Evolutionary conservation across 371 early-diverging fungal species (phyloP), one percentile per base, ranked within the genome.

Genomic region (Actinomortierella wolfii): DNA sequence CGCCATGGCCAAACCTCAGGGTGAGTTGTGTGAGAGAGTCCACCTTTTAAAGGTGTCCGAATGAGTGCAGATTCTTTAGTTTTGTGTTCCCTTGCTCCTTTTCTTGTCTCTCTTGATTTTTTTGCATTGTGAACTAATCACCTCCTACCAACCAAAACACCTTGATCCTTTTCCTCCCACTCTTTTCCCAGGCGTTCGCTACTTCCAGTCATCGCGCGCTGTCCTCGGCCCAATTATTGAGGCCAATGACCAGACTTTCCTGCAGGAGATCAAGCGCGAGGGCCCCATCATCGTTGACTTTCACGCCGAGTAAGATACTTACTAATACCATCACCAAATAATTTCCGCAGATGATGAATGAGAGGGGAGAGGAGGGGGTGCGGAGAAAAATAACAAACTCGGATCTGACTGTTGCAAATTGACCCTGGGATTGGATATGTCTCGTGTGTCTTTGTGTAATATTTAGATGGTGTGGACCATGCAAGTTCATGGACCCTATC

Each of bases 211-310:
- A 45, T 58, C 62, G 20, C 40, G 66, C 8, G 40, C 50, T 23
- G 39, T 54, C 24, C 24, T 71, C n/a, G 66, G 73, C 18, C 53
- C 58, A 53, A 50, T 54, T 5, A 59, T 65, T 44, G 59, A 71
- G 39, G 73, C 73, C 18, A 66, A 54, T 3, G 73, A 71, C 23
- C 29, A 58, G 24, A 61, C 61, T 18, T 71, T 71, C 29, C 26
- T 34, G 15, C 23, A 26, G 13, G 26, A 65, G 28, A 15, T 66
- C 26, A 20, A 48, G n/a, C 56, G 50, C 49, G 61, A 66, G 52
- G 73, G 65, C 26, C 66, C 66, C 14, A 42, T 71, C 44, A 39
- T 71, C 47, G 73, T 71, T n/a, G 66, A 71, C 34, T 71, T 71
- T 25, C 66, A 71, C 17, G 73, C 73, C 50, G 57, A 66, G 71